Conservation (phyloP, 139 green algal genomes). For the Closterium sp. region DNA sequence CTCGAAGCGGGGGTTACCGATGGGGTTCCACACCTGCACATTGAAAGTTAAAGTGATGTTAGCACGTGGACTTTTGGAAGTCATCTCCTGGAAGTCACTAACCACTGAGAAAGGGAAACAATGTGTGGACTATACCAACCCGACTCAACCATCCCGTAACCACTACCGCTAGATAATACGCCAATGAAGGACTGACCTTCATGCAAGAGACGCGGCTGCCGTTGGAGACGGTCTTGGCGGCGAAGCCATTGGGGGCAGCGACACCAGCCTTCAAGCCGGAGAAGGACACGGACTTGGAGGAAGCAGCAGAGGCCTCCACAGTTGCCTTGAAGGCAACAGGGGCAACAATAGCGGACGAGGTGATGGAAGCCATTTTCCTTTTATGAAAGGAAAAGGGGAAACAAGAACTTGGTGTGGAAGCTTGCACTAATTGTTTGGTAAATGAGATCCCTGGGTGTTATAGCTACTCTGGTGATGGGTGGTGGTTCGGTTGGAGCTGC, state of each 20-base stretch:
- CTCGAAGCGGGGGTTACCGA: constrained; percentile 88
- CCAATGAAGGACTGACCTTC: constrained; percentile 4
- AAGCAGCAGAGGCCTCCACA: neutral
- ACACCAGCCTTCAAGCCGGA: constrained; percentile 11
- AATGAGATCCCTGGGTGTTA: neutral
- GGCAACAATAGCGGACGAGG: neutral
- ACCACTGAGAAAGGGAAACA: too few species aligned
- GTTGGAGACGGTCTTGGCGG: constrained; percentile 43
- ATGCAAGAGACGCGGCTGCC: constrained; percentile 33
- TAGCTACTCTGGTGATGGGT: neutral
- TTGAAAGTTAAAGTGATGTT: too few species aligned
- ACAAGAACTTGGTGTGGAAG: neutral
- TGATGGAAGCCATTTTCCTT: neutral
- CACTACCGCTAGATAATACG: too few species aligned
- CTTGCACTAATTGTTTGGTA: neutral
- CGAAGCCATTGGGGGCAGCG: constrained; percentile 21
- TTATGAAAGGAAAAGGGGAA: neutral
- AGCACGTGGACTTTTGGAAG: too few species aligned
- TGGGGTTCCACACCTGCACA: constrained; percentile 52
- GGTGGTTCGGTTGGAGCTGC: neutral
- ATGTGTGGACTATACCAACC: too few species aligned
- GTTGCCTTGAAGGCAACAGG: neutral
- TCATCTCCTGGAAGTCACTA: too few species aligned
- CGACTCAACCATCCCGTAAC: too few species aligned
- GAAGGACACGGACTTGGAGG: neutral